Conservation (phyloP, 176 grass and related monocot genomes). For the Triticum turgidum region DNA sequence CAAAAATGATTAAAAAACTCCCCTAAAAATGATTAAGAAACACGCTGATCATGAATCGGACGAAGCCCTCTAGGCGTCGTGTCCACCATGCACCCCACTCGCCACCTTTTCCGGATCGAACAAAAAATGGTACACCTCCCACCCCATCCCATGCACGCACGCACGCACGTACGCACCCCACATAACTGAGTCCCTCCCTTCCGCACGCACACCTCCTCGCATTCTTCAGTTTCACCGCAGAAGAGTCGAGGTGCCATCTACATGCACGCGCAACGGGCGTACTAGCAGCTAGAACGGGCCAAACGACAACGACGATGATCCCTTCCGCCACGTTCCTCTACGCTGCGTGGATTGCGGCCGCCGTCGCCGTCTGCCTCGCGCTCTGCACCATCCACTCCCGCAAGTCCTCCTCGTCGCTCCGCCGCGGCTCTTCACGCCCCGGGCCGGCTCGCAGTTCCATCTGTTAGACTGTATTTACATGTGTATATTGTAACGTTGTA, state of each 20-base stretch:
- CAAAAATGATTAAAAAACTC: too few relatives aligned
- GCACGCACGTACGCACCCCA: background rate
- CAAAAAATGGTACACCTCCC: background rate
- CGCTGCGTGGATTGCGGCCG: constrained; percentile 23
- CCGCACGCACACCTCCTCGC: background rate
- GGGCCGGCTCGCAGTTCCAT: background rate
- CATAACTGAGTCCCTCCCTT: background rate
- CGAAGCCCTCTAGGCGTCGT: background rate
- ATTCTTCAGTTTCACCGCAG: constrained; percentile 10
- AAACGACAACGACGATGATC: too few relatives aligned
- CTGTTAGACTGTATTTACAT: too few relatives aligned
- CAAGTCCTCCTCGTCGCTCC: background rate
- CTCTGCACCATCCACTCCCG: constrained; percentile 47
- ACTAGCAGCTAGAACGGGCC: background rate
- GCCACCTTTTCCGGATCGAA: constrained; percentile 37
- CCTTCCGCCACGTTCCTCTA: background rate
- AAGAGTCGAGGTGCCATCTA: constrained; percentile 6
- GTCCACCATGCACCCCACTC: constrained; percentile 4
- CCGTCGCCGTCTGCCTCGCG: constrained; percentile 40
- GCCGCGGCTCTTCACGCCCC: background rate
- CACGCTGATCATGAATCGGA: background rate
- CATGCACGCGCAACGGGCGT: background rate
- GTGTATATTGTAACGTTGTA: too few relatives aligned
- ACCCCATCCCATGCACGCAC: background rate
- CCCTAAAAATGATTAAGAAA: too few relatives aligned